phyloP scores from a whole-genome alignment of 768 basidiomycete genomes.

The Filobasidium wieringae region DNA sequence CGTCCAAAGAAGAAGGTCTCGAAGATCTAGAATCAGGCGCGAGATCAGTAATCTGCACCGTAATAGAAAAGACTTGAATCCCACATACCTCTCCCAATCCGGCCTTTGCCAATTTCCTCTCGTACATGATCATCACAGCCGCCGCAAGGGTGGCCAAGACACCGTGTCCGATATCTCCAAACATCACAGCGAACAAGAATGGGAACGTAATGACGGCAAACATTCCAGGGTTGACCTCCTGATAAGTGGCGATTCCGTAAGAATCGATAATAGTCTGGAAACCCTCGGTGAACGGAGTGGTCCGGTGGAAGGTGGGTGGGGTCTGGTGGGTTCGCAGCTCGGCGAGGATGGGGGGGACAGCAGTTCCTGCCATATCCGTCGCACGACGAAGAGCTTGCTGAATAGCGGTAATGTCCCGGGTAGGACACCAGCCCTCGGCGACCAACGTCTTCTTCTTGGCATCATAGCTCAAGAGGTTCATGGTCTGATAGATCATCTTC shows the following conservation, averaged over 20 bases:
- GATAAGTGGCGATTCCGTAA: slow-evolving; percentile 86
- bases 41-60: slow-evolving; percentile 38
- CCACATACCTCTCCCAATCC: slow-evolving; percentile 70
- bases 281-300: slow-evolving; percentile 89
- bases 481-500: slow-evolving; percentile 87
- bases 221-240: slow-evolving; percentile 92
- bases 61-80: slow-evolving; percentile 90
- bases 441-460: slow-evolving; percentile 84
- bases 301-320: slow-evolving; percentile 88
- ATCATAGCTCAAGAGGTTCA: slow-evolving; percentile 93
- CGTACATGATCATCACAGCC: slow-evolving; percentile 71
- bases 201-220: slow-evolving; percentile 80
- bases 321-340: slow-evolving; percentile 79
- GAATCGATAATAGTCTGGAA: slow-evolving; percentile 98
- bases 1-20: slow-evolving; percentile 48
- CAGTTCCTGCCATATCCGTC: slow-evolving; percentile 87
- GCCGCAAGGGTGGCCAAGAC: slow-evolving; percentile 66
- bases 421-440: slow-evolving; percentile 96
- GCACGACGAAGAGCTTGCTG: slow-evolving; percentile 80
- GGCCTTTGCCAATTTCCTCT: slow-evolving; percentile 61
- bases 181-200: slow-evolving; percentile 99
- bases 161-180: slow-evolving; percentile 97
- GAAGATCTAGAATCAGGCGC: slow-evolving; percentile 16
- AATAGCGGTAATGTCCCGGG: slow-evolving; percentile 73
- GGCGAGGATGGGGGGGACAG: slow-evolving; percentile 79